Evolutionary conservation across 768 basidiomycete genomes (phyloP), one percentile per base, ranked within the genome.

Genomic region (Amanita muscaria): DNA sequence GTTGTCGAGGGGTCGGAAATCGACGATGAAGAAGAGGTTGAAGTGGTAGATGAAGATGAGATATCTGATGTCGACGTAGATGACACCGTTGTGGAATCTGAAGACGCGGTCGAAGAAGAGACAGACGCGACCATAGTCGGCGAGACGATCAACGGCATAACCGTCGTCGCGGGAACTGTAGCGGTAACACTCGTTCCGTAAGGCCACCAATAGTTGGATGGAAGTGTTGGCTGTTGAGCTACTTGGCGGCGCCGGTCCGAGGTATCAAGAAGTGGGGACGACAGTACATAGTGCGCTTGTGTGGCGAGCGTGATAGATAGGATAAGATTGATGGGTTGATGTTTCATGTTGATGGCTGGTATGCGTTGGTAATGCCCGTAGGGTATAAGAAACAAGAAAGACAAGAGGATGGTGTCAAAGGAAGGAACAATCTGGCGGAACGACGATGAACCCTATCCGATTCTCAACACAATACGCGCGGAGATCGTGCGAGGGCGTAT

Each of bases 381-480:
- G n/a, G n/a, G n/a, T n/a, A n/a, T n/a, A n/a, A n/a, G n/a, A n/a
- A n/a, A n/a, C n/a, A n/a, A n/a, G n/a, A n/a, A n/a, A n/a, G n/a
- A n/a, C n/a, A n/a, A n/a, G n/a, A n/a, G n/a, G n/a, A n/a, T n/a
- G n/a, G n/a, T n/a, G 7, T 21, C 29, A 60, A 29, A 62, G 54
- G 24, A 64, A 48, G 11, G 56, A 51, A 18, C 65, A 60, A 22
- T 71, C 70, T 10, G 76, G 73, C 2, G 69, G 64, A 16, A 71
- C 55, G 16, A 71, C 68, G 40, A 73, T 64, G 54, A 64, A 65
- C 15, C 64, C 64, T 5, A 79, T 65, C 33, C 78, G 66, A 33
- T 73, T 77, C 56, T 80, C 79, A 9, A 80, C 79, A 36, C 76
- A 70, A 40, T 79, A 66, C 2, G 79, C 79, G 48, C 76, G 78